These are phyloP conservation scores for Solanum hybrid DNA, from an alignment of 305 asterid genomes.

Conservation along the genomic window DNA sequence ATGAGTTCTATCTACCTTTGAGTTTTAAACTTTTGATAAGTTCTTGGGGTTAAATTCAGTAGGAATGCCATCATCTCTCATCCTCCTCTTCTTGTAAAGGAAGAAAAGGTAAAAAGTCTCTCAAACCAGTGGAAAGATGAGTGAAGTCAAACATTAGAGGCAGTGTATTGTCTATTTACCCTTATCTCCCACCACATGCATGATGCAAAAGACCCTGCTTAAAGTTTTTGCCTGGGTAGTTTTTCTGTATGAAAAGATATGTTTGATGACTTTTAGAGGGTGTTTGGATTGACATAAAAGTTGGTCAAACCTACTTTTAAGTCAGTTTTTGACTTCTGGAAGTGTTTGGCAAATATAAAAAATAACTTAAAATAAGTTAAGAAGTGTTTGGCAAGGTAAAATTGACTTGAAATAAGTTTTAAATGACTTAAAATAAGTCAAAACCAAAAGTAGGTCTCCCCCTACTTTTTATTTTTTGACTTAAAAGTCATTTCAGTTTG, in stretches of 20 bases:
- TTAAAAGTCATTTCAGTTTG: no score
- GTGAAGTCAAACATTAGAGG: not conserved
- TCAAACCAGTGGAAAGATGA: not conserved
- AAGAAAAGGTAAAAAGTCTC: not conserved
- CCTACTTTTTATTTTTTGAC: no score
- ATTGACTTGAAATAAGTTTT: no score
- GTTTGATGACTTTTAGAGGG: constrained; percentile 7
- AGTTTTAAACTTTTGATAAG: not conserved
- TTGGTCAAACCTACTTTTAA: no score
- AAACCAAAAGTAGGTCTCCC: no score
- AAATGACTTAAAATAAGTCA: no score
- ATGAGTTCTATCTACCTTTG: constrained; percentile 22
- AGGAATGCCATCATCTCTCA: not conserved
- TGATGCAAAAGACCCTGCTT: not conserved
- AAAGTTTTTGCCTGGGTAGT: not conserved
- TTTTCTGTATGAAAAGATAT: not conserved
- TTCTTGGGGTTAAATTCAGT: not conserved
- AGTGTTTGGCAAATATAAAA: no score
- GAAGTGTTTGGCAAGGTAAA: no score
- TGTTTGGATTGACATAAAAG: no score
- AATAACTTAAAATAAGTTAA: no score
- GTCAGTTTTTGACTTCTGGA: no score
- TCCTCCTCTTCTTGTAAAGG: not conserved
- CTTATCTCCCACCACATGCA: not conserved
- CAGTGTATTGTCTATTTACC: not conserved